phyloP scores from a whole-genome alignment of 768 basidiomycete species.

The Cystofilobasidium bisporidii region DNA sequence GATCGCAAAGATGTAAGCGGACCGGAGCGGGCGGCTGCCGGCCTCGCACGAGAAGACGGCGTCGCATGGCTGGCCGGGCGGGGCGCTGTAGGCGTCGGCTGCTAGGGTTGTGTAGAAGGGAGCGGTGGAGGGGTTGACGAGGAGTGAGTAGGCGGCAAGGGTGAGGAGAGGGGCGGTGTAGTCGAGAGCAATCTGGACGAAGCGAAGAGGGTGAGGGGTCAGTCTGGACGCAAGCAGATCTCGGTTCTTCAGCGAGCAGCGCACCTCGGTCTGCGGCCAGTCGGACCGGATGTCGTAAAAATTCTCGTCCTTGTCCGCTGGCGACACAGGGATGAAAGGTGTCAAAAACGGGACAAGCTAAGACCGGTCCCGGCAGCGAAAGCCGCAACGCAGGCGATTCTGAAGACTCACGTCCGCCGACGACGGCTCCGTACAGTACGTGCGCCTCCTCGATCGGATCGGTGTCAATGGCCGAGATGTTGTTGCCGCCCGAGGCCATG shows the following conservation, averaged over 20 bases:
- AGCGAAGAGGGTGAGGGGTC: slow-evolving; percentile 3
- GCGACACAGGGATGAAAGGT: too few species aligned
- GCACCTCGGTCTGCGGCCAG: slow-evolving; percentile 78
- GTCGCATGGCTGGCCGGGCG: slow-evolving; percentile 64
- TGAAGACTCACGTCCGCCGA: slow-evolving; percentile 58
- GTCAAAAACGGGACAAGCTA: too few species aligned
- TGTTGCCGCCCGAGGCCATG: slow-evolving; percentile 69
- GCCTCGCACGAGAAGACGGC: slow-evolving; percentile 47
- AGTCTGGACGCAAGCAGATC: too few species aligned
- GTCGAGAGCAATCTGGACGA: slow-evolving; percentile 60
- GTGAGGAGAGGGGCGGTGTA: slow-evolving; percentile 86
- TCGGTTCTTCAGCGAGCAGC: slow-evolving; percentile 30
- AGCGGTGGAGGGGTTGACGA: slow-evolving; percentile 46
- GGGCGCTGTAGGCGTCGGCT: slow-evolving; percentile 37
- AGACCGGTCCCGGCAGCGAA: too few species aligned
- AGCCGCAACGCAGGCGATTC: neutral
- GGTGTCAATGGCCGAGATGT: slow-evolving; percentile 60
- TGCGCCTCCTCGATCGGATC: slow-evolving; percentile 62
- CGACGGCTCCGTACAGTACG: slow-evolving; percentile 73
- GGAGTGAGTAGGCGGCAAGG: slow-evolving; percentile 52
- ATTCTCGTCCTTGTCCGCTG: slow-evolving; percentile 55
- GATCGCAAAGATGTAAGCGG: slow-evolving; percentile 58
- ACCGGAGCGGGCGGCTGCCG: slow-evolving; percentile 45
- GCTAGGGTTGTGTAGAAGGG: slow-evolving; percentile 67
- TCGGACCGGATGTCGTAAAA: slow-evolving; percentile 80